phyloP scores from a whole-genome alignment of 768 basidiomycete species.

The Lyophyllum shimeji region DNA sequence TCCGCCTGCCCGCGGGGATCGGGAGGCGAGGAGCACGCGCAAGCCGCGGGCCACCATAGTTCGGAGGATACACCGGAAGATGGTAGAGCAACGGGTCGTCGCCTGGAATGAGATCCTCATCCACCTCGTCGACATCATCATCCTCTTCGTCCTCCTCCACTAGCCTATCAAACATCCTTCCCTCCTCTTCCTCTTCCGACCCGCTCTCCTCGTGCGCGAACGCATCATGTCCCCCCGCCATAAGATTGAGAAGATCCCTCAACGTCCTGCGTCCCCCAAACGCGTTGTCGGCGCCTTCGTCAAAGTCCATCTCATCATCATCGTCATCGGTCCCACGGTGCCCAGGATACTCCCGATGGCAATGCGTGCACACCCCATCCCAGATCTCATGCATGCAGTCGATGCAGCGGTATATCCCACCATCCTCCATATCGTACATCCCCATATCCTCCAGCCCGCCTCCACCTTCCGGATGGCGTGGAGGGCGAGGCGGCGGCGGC shows the following conservation, averaged over 20 bases:
- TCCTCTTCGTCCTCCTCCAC: conserved; percentile 4
- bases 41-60: not conserved
- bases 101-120: not conserved
- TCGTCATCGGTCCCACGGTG: conserved; percentile 43
- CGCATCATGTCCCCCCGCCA: conserved; percentile 1
- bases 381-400: conserved; percentile 81
- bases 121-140: not conserved
- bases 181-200: not conserved
- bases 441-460: conserved; percentile 48
- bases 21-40: not conserved
- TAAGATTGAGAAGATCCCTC: conserved; percentile 4
- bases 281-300: not conserved
- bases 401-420: conserved; percentile 72
- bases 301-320: conserved; percentile 31
- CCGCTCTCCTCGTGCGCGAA: conserved; percentile 1
- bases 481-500: conserved; percentile 17
- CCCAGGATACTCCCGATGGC: conserved; percentile 59
- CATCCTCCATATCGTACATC: conserved; percentile 72
- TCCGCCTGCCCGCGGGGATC: not conserved
- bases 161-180: not conserved
- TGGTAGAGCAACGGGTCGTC: not conserved
- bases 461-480: conserved; percentile 21
- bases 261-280: not conserved
- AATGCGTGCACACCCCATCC: conserved; percentile 63
- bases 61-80: not conserved